These are phyloP conservation scores for Alternaria metachromatica DNA, from an alignment of 2,329 filamentous ascomycete species.

Conservation along the genomic window DNA sequence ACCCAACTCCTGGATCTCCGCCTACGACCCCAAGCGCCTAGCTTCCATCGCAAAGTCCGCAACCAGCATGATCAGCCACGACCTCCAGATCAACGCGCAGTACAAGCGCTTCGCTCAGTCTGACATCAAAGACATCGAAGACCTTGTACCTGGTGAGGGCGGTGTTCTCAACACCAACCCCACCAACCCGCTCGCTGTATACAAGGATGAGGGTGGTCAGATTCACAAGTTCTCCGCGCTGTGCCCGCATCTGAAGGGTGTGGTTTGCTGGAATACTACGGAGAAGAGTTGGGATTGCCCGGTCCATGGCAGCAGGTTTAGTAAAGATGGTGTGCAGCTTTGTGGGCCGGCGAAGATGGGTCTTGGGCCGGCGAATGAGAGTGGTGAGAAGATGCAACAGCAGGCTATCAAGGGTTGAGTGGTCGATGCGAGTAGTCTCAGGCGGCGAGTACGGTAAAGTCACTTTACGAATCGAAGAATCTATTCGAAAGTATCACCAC, in stretches of 20 bases:
- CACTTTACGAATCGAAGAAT: background rate
- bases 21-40: constrained; percentile 61
- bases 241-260: constrained; percentile 63
- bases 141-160: constrained; percentile 58
- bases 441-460: background rate
- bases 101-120: constrained; percentile 63
- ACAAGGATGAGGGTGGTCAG: constrained; percentile 62
- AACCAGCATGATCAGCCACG: constrained; percentile 57
- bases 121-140: constrained; percentile 64
- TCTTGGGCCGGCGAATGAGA: constrained; percentile 42
- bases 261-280: constrained; percentile 62
- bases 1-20: constrained; percentile 57
- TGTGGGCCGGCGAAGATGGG: constrained; percentile 51
- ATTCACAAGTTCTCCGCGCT: constrained; percentile 60
- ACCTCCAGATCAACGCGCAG: constrained; percentile 62
- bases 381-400: constrained; percentile 31
- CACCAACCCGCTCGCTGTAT: constrained; percentile 60
- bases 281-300: constrained; percentile 58
- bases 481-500: background rate
- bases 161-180: constrained; percentile 60
- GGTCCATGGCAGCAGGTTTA: constrained; percentile 54
- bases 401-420: constrained; percentile 9
- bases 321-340: constrained; percentile 51
- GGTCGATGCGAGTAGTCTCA: background rate
- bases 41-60: constrained; percentile 55